Percentiles rank a stretch among this genome's conserved stretches.
Evolutionary conservation across 805 yeast species (phyloP).

Genomic region (Candida gorgasii): DNA sequence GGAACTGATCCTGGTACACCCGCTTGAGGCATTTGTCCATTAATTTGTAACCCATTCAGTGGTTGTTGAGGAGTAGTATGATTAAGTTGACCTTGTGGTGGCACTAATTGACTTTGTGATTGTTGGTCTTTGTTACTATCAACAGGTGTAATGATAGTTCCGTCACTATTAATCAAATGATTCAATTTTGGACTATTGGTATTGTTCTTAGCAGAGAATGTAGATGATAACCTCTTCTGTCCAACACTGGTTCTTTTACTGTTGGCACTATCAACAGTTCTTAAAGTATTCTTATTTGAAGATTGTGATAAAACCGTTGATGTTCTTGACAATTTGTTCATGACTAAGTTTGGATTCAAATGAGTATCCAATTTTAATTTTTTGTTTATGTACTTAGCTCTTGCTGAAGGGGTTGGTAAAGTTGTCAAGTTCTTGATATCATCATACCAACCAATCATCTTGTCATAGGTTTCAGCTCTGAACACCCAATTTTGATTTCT

Average conservation of each 20-base stretch:
- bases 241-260: slow-evolving; percentile 7
- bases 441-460: slow-evolving; percentile 82
- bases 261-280: slow-evolving; percentile 10
- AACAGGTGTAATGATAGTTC: slow-evolving; percentile 44
- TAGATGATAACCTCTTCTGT: slow-evolving; percentile 34
- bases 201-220: slow-evolving; percentile 35
- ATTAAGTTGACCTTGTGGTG: neutral
- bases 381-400: slow-evolving; percentile 45
- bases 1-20: slow-evolving; percentile 1
- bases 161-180: slow-evolving; percentile 47
- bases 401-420: slow-evolving; percentile 58
- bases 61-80: slow-evolving; percentile 10
- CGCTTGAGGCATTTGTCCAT: neutral
- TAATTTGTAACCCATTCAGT: slow-evolving; percentile 1
- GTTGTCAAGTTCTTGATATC: slow-evolving; percentile 70
- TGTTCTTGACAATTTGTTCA: slow-evolving; percentile 13
- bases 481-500: slow-evolving; percentile 94
- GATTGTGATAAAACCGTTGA: slow-evolving; percentile 13
- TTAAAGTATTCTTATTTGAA: slow-evolving; percentile 8
- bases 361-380: slow-evolving; percentile 17
- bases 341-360: slow-evolving; percentile 16
- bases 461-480: slow-evolving; percentile 77
- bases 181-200: slow-evolving; percentile 33
- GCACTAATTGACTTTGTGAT: neutral
- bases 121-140: slow-evolving; percentile 21